Percentiles rank a stretch among this genome's conserved stretches.
Conservation (phyloP, 2,329 filamentous ascomycete genomes). For the Periconia sp. region DNA sequence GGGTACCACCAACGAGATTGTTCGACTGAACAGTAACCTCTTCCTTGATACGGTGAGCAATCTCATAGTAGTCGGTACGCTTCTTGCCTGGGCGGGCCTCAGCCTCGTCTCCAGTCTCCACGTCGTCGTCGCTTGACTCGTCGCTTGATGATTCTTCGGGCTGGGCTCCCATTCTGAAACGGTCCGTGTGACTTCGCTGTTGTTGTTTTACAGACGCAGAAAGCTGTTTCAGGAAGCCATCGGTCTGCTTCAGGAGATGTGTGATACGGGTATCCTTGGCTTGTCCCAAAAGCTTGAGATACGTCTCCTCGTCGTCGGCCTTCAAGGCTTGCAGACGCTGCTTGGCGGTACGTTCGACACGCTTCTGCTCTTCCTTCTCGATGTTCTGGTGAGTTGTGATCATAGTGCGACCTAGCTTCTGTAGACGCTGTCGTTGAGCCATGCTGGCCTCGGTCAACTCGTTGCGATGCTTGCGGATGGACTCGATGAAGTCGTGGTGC, state of each 20-base stretch:
- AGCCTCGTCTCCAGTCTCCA: conserved; percentile 70
- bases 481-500: conserved; percentile 87
- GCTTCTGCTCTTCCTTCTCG: conserved; percentile 99
- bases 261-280: conserved; percentile 99
- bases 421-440: conserved; percentile 73
- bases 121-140: conserved; percentile 65
- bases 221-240: conserved; percentile 95
- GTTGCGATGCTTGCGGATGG: conserved; percentile 80
- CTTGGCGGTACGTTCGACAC: conserved; percentile 95
- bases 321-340: conserved; percentile 99
- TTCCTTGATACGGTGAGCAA: conserved; percentile 95
- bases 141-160: conserved; percentile 56
- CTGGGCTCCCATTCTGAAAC: conserved; percentile 71
- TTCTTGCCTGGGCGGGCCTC: conserved; percentile 69
- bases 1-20: conserved; percentile 86
- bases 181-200: conserved; percentile 80
- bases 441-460: conserved; percentile 75
- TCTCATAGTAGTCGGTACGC: conserved; percentile 98
- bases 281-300: conserved; percentile 95
- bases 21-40: conserved; percentile 81
- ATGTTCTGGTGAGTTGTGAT: conserved; percentile 90
- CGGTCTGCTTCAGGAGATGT: conserved; percentile 93
- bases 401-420: conserved; percentile 91
- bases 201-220: conserved; percentile 93
- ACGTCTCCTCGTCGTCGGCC: conserved; percentile 98